Evolutionary conservation across 208 protist genomes (phyloP), one percentile per base, ranked within the genome.

Genomic region (Tritrichomonas musculus): DNA sequence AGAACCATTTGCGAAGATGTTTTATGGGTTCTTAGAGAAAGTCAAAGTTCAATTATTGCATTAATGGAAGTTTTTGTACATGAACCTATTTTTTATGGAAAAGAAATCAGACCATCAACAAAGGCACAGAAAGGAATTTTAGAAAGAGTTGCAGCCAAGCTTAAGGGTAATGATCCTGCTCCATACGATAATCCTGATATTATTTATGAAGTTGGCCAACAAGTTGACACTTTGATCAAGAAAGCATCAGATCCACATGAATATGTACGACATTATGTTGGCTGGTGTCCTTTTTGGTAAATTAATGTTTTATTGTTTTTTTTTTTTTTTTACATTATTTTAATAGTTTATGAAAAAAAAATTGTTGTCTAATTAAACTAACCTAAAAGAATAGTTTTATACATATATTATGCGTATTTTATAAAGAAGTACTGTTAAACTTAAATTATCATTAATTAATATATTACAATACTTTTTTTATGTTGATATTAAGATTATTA

Each of bases 1-100:
- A 94, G 97, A 8, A 92, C 69, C 0, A 94, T 94, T 88, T 98
- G 97, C 92, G 97, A 98, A 95, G 94, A 94, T 0, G 82, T 95
- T 36, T 69, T 95, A 11, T 75, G 53, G 2, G 25, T 93, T 14
- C 93, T 95, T 30, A 0, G 94, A 1, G 22, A 47, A 66, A 93
- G 94, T 49, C 93, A 95, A 69, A 92, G n/a, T 25, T 92, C 82
- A 14, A 44, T 95, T 27, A 94, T 93, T 47, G 93, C 94, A 14
- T 53, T 94, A n/a, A 44, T 95, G 36, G 94, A 95, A 64, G 94
- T 93, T 1, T 95, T 95, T 49, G 66, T 94, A 0, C 64, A 94
- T 20, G 94, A 95, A 20, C 94, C 94, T 9, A 84, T 95, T 27
- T 88, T 95, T 25, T 27, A 92, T n/a, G 93, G 50, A 25, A 88